These are phyloP conservation scores for Calycina marina DNA, from an alignment of 2,329 filamentous ascomycete species.

Conservation along the genomic window DNA sequence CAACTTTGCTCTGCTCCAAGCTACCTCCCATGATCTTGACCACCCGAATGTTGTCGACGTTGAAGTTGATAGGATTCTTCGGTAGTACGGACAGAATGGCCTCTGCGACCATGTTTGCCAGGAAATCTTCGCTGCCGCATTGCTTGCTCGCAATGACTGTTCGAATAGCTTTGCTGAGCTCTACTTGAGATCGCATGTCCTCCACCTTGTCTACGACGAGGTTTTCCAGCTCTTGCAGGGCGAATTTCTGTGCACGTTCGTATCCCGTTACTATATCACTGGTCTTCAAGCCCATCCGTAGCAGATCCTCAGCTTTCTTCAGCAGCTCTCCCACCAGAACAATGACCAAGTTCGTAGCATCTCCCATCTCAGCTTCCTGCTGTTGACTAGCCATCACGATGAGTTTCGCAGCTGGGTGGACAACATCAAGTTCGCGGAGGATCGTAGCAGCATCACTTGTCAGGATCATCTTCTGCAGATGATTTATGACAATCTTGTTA, in stretches of 20 bases:
- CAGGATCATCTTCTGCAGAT: constrained; percentile 98
- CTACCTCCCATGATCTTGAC: constrained; percentile 99
- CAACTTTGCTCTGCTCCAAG: constrained; percentile 82
- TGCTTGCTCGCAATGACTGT: constrained; percentile 97
- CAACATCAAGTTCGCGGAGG: constrained; percentile 90
- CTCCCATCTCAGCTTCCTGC: constrained; percentile 97
- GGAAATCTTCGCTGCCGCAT: constrained; percentile 77
- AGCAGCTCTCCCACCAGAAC: constrained; percentile 87
- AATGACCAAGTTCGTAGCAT: constrained; percentile 95
- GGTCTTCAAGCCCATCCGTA: constrained; percentile 96
- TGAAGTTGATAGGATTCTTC: constrained; percentile 92
- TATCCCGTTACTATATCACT: constrained; percentile 93
- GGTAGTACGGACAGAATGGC: constrained; percentile 76
- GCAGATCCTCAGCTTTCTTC: constrained; percentile 90
- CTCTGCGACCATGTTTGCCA: constrained; percentile 78
- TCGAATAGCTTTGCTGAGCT: constrained; percentile 87
- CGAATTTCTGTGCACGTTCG: constrained; percentile 83
- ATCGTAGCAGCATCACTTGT: constrained; percentile 97
- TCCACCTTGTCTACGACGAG: constrained; percentile 82
- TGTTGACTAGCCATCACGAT: constrained; percentile 98
- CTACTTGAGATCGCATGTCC: constrained; percentile 63
- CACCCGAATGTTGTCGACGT: constrained; percentile 95
- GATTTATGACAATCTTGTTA: constrained; percentile 99
- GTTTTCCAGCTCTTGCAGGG: constrained; percentile 73
- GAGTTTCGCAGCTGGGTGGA: constrained; percentile 94